These are phyloP conservation scores for Calendula officinalis DNA, from an alignment of 129 eudicot species.

Conservation along the genomic window DNA sequence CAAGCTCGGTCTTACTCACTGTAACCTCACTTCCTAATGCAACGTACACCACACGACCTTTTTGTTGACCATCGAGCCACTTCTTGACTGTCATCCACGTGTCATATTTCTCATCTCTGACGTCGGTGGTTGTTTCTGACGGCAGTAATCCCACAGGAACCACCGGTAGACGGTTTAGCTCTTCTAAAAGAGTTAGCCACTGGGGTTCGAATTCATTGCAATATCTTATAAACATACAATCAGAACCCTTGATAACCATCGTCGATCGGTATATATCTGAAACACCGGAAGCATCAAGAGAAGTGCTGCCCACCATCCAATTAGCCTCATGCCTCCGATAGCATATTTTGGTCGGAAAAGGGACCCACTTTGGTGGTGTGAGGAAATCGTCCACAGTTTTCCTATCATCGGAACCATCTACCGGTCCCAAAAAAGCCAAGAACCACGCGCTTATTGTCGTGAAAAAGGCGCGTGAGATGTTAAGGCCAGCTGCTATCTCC, in stretches of 20 bases:
- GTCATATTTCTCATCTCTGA: slow-evolving; percentile 19
- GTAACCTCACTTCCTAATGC: slow-evolving; percentile 47
- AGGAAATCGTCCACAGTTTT: slow-evolving; percentile 27
- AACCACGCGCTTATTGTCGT: slow-evolving; percentile 30
- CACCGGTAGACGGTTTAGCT: slow-evolving; percentile 32
- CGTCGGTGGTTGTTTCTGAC: slow-evolving; percentile 5
- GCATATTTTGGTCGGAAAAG: slow-evolving; percentile 36
- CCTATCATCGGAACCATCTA: slow-evolving; percentile 15
- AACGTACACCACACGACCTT: slow-evolving; percentile 39
- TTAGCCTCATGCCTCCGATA: slow-evolving; percentile 31
- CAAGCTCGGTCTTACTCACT: slow-evolving; percentile 23
- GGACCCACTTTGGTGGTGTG: slow-evolving; percentile 41
- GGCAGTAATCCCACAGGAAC: slow-evolving; percentile 56
- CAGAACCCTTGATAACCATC: slow-evolving; percentile 20
- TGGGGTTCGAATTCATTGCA: slow-evolving; percentile 45
- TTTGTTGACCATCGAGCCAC: slow-evolving; percentile 42
- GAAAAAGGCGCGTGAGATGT: slow-evolving; percentile 33
- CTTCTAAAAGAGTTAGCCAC: slow-evolving; percentile 42
- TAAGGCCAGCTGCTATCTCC: slow-evolving; percentile 27
- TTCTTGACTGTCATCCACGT: slow-evolving; percentile 30
- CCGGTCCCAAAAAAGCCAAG: slow-evolving; percentile 22
- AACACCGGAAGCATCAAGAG: slow-evolving; percentile 28
- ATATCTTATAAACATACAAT: slow-evolving; percentile 27
- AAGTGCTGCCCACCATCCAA: slow-evolving; percentile 12
- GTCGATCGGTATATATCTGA: slow-evolving; percentile 28